Conservation (phyloP, 352 stramenopile species). For the Pythium biforme region DNA sequence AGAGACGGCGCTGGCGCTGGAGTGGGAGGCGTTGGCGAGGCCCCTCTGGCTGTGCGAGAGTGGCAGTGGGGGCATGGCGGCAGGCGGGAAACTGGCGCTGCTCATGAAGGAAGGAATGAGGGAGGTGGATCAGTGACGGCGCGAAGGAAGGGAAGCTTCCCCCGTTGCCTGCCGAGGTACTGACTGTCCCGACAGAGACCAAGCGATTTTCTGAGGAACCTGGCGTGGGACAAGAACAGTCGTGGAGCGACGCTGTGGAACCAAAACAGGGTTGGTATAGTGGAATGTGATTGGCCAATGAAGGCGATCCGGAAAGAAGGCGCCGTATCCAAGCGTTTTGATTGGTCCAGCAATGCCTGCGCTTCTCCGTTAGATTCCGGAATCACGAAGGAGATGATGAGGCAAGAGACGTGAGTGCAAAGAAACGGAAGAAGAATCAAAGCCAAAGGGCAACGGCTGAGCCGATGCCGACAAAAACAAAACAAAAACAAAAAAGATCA, state of each 20-base stretch:
- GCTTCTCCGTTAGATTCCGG: not conserved
- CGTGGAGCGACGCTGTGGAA: not conserved
- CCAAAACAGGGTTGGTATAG: constrained; percentile 9
- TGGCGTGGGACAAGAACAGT: constrained; percentile 1
- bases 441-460: not conserved
- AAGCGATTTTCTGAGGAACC: constrained; percentile 29
- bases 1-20: too few species aligned
- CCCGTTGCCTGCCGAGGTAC: not conserved
- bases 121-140: not conserved
- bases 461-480: not conserved
- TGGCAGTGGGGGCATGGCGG: constrained; percentile 18
- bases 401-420: constrained; percentile 1
- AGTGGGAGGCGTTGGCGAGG: constrained; percentile 1
- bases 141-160: constrained; percentile 3
- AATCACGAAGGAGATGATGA: constrained; percentile 6
- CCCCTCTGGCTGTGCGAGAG: constrained; percentile 21
- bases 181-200: constrained; percentile 23
- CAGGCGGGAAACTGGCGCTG: constrained; percentile 14
- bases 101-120: constrained; percentile 6
- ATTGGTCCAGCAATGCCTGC: constrained; percentile 15
- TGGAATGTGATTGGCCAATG: constrained; percentile 3
- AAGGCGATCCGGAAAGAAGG: not conserved
- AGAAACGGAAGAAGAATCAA: constrained; percentile 1
- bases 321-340: not conserved
- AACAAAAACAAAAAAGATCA: constrained; percentile 1